Evolutionary conservation across 208 protist species (phyloP), one percentile per base, ranked within the genome.

Genomic region (Trypanosoma cruzi): DNA sequence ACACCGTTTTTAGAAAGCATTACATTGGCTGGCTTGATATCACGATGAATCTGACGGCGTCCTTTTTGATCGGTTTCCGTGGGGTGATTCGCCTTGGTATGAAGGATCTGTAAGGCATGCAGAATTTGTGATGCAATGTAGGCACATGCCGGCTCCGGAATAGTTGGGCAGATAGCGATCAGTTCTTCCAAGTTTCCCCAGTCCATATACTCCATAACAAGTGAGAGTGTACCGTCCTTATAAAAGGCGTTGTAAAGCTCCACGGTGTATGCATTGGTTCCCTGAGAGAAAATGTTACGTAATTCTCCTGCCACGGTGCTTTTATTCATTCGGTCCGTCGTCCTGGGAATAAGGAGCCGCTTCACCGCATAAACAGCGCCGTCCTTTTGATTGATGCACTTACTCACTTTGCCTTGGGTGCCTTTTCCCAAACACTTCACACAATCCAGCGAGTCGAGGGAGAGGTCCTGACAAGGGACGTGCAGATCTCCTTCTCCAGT

Each of bases 191-290:
- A 57, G 76, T 93, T 95, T 18, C 89, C 89, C 84, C 89, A 91
- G 76, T 95, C 77, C 89, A 95, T 95, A 77, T 93, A 95, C 73
- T 95, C 89, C 89, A 95, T 95, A 22, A 95, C 86, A 42, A 95
- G 77, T 8, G 74, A 82, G 24, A 95, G 81, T 3, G 78, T 73
- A 22, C 76, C 74, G 55, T 89, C 72, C 61, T 86, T 82, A 68
- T 89, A 95, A 34, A 90, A 95, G 40, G 89, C 89, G 71, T 95
- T 95, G 78, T 93, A 95, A 60, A 95, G 71, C 48, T 79, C 71
- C 50, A 95, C 87, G 2, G 87, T 90, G 75, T 87, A 93, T 40
- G 74, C 77, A 73, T 92, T 93, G 10, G 72, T 70, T 53, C 82
- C 66, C 46, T 90, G 76, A 24, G 76, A 81, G 50, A 95, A 90